These are phyloP conservation scores for Mimosa pudica DNA, from an alignment of 306 rosid species.

Conservation along the genomic window DNA sequence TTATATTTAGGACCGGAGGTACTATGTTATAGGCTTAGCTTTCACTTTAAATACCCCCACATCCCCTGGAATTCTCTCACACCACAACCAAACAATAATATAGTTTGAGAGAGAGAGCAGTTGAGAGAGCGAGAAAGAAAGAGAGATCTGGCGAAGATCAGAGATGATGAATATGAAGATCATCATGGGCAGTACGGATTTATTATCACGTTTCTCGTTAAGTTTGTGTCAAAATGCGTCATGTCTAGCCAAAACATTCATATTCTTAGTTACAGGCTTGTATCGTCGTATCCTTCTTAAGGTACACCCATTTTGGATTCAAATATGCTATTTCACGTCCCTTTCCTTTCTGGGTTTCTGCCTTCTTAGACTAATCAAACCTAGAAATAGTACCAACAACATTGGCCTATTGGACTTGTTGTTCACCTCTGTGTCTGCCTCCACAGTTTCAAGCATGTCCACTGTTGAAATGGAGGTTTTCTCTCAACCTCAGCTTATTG, in stretches of 20 bases:
- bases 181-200: slow-evolving; percentile 18
- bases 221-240: slow-evolving; percentile 13
- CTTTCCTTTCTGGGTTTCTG: slow-evolving; percentile 50
- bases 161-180: background rate
- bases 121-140: background rate
- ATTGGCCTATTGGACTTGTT: slow-evolving; percentile 46
- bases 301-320: slow-evolving; percentile 43
- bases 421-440: slow-evolving; percentile 62
- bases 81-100: too few species aligned
- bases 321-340: slow-evolving; percentile 47
- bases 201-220: slow-evolving; percentile 31
- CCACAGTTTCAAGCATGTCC: slow-evolving; percentile 73
- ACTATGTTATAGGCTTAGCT: too few species aligned
- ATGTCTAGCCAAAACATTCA: slow-evolving; percentile 21
- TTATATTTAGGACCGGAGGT: too few species aligned
- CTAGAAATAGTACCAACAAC: background rate
- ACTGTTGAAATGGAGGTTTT: slow-evolving; percentile 65
- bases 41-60: background rate
- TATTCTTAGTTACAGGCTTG: slow-evolving; percentile 16
- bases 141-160: background rate
- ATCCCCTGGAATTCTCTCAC: background rate
- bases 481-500: slow-evolving; percentile 51
- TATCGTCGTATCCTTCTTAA: slow-evolving; percentile 30
- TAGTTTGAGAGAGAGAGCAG: too few species aligned
- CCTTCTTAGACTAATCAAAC: slow-evolving; percentile 34